These are phyloP conservation scores for Draba incana DNA, from an alignment of 345 rosid species.

Conservation along the genomic window DNA sequence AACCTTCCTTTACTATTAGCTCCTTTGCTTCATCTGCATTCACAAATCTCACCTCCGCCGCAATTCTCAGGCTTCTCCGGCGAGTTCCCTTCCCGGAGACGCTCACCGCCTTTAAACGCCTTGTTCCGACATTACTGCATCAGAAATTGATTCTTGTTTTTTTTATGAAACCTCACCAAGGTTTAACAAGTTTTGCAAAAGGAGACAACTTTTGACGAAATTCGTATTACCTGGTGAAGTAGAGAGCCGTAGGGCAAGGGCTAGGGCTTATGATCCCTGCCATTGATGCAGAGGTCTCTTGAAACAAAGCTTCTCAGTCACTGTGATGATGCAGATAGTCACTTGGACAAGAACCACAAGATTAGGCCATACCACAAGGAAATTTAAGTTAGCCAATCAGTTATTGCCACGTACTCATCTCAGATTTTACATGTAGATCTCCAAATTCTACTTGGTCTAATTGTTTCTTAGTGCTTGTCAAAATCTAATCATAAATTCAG, in stretches of 20 bases:
- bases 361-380: slow-evolving; percentile 43
- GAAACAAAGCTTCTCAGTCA: slow-evolving; percentile 4
- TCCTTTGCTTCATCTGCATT: slow-evolving; percentile 83
- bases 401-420: slow-evolving; percentile 58
- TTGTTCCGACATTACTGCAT: slow-evolving; percentile 55
- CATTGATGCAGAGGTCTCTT: slow-evolving; percentile 46
- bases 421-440: slow-evolving; percentile 25
- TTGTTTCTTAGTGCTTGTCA: slow-evolving; percentile 4
- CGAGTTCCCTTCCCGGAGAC: slow-evolving; percentile 40
- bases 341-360: slow-evolving; percentile 33
- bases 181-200: background rate
- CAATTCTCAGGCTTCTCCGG: slow-evolving; percentile 52
- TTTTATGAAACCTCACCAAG: background rate
- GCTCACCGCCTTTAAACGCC: slow-evolving; percentile 48
- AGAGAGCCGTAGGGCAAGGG: slow-evolving; percentile 52
- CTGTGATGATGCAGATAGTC: slow-evolving; percentile 28
- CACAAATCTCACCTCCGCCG: slow-evolving; percentile 81
- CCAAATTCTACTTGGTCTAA: slow-evolving; percentile 25
- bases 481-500: background rate
- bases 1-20: slow-evolving; percentile 64
- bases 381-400: slow-evolving; percentile 62
- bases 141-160: slow-evolving; percentile 5
- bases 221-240: slow-evolving; percentile 56
- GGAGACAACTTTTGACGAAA: background rate
- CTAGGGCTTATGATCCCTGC: slow-evolving; percentile 56